These are phyloP conservation scores for Helenozyma rhizophorensis DNA, from an alignment of 805 yeast species.

Conservation along the genomic window DNA sequence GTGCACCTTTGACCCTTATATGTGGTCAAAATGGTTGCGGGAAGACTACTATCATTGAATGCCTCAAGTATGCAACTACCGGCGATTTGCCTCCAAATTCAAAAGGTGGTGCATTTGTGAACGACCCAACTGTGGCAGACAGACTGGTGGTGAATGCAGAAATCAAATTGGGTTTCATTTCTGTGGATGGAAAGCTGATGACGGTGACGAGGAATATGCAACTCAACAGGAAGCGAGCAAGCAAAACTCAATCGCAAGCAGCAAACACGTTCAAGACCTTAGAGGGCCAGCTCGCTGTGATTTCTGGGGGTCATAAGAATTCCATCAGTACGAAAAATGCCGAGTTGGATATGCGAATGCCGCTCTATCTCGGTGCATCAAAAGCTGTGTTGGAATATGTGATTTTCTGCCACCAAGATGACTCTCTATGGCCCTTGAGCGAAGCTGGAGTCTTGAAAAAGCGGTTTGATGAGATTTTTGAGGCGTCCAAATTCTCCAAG, in stretches of 20 bases:
- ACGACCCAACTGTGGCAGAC: slow-evolving; percentile 81
- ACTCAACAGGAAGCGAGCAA: slow-evolving; percentile 51
- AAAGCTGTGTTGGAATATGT: slow-evolving; percentile 86
- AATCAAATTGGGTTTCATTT: slow-evolving; percentile 79
- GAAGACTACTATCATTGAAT: slow-evolving; percentile 93
- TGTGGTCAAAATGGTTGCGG: slow-evolving; percentile 98
- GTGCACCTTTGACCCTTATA: slow-evolving; percentile 84
- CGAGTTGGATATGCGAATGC: slow-evolving; percentile 79
- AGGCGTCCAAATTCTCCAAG: slow-evolving; percentile 88
- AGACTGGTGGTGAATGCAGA: slow-evolving; percentile 82
- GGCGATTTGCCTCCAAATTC: slow-evolving; percentile 95
- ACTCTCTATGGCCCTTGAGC: slow-evolving; percentile 90
- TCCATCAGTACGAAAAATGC: slow-evolving; percentile 77
- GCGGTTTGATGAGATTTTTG: slow-evolving; percentile 93
- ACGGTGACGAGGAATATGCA: slow-evolving; percentile 84
- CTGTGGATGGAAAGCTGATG: slow-evolving; percentile 71
- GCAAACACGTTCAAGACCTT: slow-evolving; percentile 73
- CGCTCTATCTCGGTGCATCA: slow-evolving; percentile 82
- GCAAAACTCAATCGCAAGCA: slow-evolving; percentile 21
- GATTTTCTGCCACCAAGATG: slow-evolving; percentile 96
- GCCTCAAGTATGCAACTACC: slow-evolving; percentile 89
- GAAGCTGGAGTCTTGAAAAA: slow-evolving; percentile 88
- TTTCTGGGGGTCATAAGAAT: slow-evolving; percentile 62
- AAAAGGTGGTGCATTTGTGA: slow-evolving; percentile 93
- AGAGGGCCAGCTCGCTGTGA: slow-evolving; percentile 79